Base-by-base conservation (phyloP, 106 monocot genomes). In the Acorus calamus region DNA sequence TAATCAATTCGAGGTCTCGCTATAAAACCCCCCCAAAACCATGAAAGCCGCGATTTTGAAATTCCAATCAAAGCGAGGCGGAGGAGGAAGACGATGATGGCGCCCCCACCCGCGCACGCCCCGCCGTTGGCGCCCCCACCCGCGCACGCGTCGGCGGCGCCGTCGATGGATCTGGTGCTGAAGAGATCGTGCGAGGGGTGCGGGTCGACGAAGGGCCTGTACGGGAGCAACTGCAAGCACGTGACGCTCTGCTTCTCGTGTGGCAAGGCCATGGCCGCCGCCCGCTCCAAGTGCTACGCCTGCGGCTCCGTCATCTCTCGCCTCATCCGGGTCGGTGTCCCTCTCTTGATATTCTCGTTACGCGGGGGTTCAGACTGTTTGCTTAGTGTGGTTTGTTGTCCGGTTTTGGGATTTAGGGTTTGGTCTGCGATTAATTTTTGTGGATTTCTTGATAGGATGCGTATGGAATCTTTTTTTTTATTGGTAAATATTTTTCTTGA, bases 171-270 rank as follows among this genome's bases (percentile, higher is more conserved):
- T 71, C 78, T 91, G 54, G 79, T 80, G 52, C 74, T 91, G 67
- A 86, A 78, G 73, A 69, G 80, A 14, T 53, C 75, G 50, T 91
- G 90, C 71, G 83, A 80, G 12, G 78, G 82, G 3, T 91, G 90
- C 61, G 78, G 83, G 1, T 78, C 79, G 59, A 59, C 80, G 8
- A 73, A 83, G 44, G 90, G 86, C 3, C 86, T 91, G 50, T 91
- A 91, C 72, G 90, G 90, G 14, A 91, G 78, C 68, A 76, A 69
- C n/a, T 91, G 90, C 80, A 91, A 91, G 83, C 86, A 91, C 71
- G 76, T 73, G 48, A 90, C 90, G 10, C 80, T 91, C 60, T 86
- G 90, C 69, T 66, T 75, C 50, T 59, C 83, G 53, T 91, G 90
- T 52, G 90, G 90, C 67, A 83, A 80, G 69, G 54, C 82, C 62